phyloP scores from a whole-genome alignment of 768 basidiomycete species.

The Boletus bicolor region DNA sequence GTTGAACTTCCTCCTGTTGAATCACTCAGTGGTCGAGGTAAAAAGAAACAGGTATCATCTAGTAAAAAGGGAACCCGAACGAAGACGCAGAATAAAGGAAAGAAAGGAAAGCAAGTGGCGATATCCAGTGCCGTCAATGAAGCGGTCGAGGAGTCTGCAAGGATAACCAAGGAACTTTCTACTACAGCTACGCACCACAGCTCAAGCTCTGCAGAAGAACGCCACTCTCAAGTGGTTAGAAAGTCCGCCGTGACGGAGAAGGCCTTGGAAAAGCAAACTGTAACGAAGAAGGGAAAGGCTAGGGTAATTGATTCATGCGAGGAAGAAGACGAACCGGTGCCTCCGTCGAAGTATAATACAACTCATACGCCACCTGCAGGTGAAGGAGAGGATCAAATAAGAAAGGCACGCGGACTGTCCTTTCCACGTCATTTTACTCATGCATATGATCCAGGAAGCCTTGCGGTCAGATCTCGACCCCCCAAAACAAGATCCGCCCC shows the following conservation, averaged over 20 bases:
- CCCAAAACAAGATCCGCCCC: background rate
- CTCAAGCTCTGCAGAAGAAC: background rate
- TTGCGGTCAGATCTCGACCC: background rate
- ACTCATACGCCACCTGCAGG: background rate
- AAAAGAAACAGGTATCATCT: slow-evolving; percentile 7
- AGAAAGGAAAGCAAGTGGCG: slow-evolving; percentile 31
- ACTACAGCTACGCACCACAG: background rate
- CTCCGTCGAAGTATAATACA: background rate
- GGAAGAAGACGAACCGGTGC: slow-evolving; percentile 21
- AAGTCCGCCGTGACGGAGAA: slow-evolving; percentile 19
- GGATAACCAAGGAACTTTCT: slow-evolving; percentile 1
- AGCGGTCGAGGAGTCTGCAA: slow-evolving; percentile 2
- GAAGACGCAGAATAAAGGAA: slow-evolving; percentile 21
- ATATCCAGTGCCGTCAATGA: slow-evolving; percentile 4
- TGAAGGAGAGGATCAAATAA: slow-evolving; percentile 8
- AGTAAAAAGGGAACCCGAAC: slow-evolving; percentile 24
- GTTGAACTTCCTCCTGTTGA: slow-evolving; percentile 23
- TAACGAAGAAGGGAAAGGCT: slow-evolving; percentile 30
- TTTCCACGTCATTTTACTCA: background rate
- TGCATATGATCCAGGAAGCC: slow-evolving; percentile 11
- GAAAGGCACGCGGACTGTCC: slow-evolving; percentile 12
- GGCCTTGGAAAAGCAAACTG: slow-evolving; percentile 8
- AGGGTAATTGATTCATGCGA: slow-evolving; percentile 24
- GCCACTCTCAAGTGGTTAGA: background rate
- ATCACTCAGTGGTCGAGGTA: slow-evolving; percentile 3